Evolutionary conservation across 331 rosid species (phyloP).

Genomic region (Quercus phellos): DNA sequence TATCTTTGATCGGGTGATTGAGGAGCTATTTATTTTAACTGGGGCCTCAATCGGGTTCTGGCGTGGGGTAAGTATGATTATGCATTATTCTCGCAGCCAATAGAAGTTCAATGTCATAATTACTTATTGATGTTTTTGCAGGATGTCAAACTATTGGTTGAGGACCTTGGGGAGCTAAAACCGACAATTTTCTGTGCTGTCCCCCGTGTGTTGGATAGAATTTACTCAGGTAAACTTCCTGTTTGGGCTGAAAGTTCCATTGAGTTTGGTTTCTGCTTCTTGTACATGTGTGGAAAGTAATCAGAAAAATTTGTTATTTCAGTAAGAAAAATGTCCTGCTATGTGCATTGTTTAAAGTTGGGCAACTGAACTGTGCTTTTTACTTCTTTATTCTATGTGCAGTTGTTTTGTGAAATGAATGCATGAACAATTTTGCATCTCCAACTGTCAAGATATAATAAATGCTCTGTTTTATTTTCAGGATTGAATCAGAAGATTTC

Average conservation of each 20-base stretch:
- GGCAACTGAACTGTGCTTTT: slow-evolving; percentile 1
- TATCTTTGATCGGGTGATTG: slow-evolving; percentile 87
- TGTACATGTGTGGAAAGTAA: slow-evolving; percentile 12
- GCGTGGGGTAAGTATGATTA: slow-evolving; percentile 79
- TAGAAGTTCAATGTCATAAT: slow-evolving; percentile 12
- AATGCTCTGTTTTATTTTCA: slow-evolving; percentile 23
- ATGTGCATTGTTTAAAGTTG: slow-evolving; percentile 15
- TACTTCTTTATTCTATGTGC: neutral
- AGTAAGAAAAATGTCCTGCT: slow-evolving; percentile 4
- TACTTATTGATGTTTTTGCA: slow-evolving; percentile 34
- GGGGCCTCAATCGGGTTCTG: slow-evolving; percentile 98
- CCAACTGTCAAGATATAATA: neutral
- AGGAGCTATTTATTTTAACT: slow-evolving; percentile 80
- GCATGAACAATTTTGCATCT: slow-evolving; percentile 7
- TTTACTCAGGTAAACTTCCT: slow-evolving; percentile 61
- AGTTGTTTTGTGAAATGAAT: neutral
- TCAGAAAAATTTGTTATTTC: slow-evolving; percentile 8
- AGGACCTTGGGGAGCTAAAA: slow-evolving; percentile 83
- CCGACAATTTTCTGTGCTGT: slow-evolving; percentile 95
- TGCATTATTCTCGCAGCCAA: slow-evolving; percentile 12
- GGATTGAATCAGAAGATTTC: slow-evolving; percentile 86
- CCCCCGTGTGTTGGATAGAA: slow-evolving; percentile 94
- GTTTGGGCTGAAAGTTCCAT: neutral
- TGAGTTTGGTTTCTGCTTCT: neutral
- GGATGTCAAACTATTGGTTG: slow-evolving; percentile 88